Base-by-base conservation (phyloP, 768 basidiomycete genomes). In the Lactifluus volemus region DNA sequence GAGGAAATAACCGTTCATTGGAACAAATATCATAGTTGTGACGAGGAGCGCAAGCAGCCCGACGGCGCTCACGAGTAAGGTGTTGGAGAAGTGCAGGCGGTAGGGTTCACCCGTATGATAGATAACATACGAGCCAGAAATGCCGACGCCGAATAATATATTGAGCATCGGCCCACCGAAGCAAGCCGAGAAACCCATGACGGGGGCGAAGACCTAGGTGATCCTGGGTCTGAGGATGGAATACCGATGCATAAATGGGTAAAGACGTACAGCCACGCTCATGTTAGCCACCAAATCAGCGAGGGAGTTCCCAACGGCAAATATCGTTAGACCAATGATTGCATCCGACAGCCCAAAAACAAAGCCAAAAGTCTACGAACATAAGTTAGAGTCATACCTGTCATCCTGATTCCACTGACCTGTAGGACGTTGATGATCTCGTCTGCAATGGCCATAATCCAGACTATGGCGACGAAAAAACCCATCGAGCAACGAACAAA, bases 391-490 rank as follows among this genome's bases (percentile, higher is more conserved):
- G 48, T 6, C n/a, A 29, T 15, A 42, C 19, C 12, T 38, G n/a
- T 44, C 49, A 25, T 34, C 36, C 11, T 42, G 21, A 6, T 21
- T 19, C 39, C 9, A 21, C 65, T 59, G 49, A 95, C 95, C 77
- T 88, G 85, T 10, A 98, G 79, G 11, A 98, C 86, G 51, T 88
- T 81, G 34, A 98, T 93, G 2, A 96, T 93, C 71, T 98, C 95
- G 70, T 97, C 94, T 1, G 95, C 94, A 51, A 98, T 94, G 6
- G 89, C 93, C 84, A 98, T 95, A 67, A 99, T 98, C 96, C 97
- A 99, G 8, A 98, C 85, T 63, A 98, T 83, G 3, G 93, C 80
- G 30, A 96, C 87, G 21, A 86, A 71, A 74, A 99, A 99, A 0
- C 97, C 96, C 79, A 95, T 86, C 25, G 85, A 87, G 69, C 92